These are phyloP conservation scores for Raddia distichophylla DNA, from an alignment of 176 grass and related monocot genomes.

Conservation along the genomic window DNA sequence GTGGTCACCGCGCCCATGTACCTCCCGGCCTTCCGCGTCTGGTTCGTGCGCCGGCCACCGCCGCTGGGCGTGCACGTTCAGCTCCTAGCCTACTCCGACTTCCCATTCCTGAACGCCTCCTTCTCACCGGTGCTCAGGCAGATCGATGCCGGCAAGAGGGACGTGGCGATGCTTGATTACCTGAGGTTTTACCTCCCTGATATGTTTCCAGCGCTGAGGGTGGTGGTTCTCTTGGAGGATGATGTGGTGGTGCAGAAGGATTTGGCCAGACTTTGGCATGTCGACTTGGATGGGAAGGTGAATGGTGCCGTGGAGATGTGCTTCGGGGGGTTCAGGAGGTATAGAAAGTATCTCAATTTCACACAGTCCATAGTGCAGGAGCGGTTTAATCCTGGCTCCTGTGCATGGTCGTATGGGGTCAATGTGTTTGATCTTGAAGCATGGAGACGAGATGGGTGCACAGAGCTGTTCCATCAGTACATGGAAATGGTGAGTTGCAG, in stretches of 20 bases:
- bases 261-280: slow-evolving; percentile 59
- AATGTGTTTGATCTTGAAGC: slow-evolving; percentile 93
- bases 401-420: slow-evolving; percentile 87
- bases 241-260: slow-evolving; percentile 98
- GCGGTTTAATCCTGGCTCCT: slow-evolving; percentile 63
- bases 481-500: slow-evolving; percentile 65
- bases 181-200: slow-evolving; percentile 94
- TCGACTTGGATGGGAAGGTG: slow-evolving; percentile 88
- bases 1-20: slow-evolving; percentile 96
- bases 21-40: slow-evolving; percentile 69
- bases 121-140: slow-evolving; percentile 81
- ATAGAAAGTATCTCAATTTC: slow-evolving; percentile 90
- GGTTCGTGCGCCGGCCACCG: slow-evolving; percentile 71
- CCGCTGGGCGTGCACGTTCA: slow-evolving; percentile 77
- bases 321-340: slow-evolving; percentile 88
- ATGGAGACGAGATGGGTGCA: slow-evolving; percentile 78
- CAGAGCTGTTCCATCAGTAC: slow-evolving; percentile 88
- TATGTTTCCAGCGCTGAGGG: slow-evolving; percentile 72
- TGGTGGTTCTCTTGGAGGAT: slow-evolving; percentile 84
- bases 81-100: slow-evolving; percentile 67
- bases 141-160: slow-evolving; percentile 70
- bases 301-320: slow-evolving; percentile 93
- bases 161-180: slow-evolving; percentile 68
- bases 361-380: slow-evolving; percentile 61
- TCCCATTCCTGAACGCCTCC: slow-evolving; percentile 73